These are phyloP conservation scores for Fusarium coicis DNA, from an alignment of 2,329 filamentous ascomycete genomes.

Conservation along the genomic window DNA sequence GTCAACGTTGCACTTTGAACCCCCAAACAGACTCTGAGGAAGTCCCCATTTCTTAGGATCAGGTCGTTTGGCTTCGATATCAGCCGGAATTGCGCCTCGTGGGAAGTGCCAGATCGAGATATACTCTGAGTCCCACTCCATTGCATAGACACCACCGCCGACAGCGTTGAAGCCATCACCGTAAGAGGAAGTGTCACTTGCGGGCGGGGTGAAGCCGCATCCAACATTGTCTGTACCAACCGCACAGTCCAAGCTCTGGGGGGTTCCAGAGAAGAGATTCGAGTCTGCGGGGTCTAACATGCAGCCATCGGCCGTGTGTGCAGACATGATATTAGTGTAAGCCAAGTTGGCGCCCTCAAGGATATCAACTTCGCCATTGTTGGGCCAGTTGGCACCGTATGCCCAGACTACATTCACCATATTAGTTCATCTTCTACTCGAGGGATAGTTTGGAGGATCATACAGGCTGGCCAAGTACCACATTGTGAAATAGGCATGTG, in stretches of 20 bases:
- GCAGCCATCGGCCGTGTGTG: slow-evolving; percentile 64
- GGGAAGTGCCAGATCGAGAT: slow-evolving; percentile 84
- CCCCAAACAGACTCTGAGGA: slow-evolving; percentile 77
- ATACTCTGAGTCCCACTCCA: slow-evolving; percentile 74
- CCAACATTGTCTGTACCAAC: slow-evolving; percentile 53
- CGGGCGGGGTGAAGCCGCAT: slow-evolving; percentile 56
- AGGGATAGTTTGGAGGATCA: slow-evolving; percentile 29
- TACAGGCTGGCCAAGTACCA: slow-evolving; percentile 79
- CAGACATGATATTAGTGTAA: slow-evolving; percentile 68
- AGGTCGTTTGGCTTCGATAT: slow-evolving; percentile 70
- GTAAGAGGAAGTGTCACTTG: slow-evolving; percentile 59
- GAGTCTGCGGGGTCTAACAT: slow-evolving; percentile 34
- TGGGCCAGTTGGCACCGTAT: slow-evolving; percentile 69
- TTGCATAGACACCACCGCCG: slow-evolving; percentile 75
- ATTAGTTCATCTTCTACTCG: slow-evolving; percentile 6
- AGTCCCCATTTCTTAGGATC: slow-evolving; percentile 74
- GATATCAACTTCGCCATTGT: slow-evolving; percentile 74
- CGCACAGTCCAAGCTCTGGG: slow-evolving; percentile 51
- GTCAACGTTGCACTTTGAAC: slow-evolving; percentile 71
- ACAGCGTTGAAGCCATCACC: slow-evolving; percentile 74
- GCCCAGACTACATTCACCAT: slow-evolving; percentile 57
- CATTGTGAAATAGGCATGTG: slow-evolving; percentile 80
- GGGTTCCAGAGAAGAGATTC: slow-evolving; percentile 42
- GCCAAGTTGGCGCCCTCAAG: slow-evolving; percentile 75
- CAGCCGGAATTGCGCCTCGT: slow-evolving; percentile 69